Conservation (phyloP, 495 filamentous ascomycete genomes). For the Neurospora cerealis region DNA sequence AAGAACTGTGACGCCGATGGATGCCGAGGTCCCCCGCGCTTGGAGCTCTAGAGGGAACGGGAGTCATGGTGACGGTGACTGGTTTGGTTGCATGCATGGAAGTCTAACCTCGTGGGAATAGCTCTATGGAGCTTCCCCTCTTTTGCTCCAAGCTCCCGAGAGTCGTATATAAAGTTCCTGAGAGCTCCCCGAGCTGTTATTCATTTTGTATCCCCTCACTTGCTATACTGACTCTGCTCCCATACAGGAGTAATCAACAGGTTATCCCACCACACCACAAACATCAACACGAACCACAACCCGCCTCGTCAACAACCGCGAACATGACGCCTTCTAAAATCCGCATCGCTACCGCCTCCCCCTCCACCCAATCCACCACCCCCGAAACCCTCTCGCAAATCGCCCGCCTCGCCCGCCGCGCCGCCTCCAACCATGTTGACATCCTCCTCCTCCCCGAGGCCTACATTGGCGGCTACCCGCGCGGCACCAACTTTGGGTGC, state of each 20-base stretch:
- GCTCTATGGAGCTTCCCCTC: background rate
- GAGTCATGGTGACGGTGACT: background rate
- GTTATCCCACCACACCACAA: background rate
- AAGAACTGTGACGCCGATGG: background rate
- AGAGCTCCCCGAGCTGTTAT: background rate
- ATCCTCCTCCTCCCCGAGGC: slow-evolving; percentile 89
- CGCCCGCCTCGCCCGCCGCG: slow-evolving; percentile 40
- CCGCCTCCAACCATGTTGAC: slow-evolving; percentile 47
- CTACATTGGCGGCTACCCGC: slow-evolving; percentile 86
- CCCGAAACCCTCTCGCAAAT: slow-evolving; percentile 57
- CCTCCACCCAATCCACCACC: slow-evolving; percentile 57
- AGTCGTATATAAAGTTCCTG: background rate
- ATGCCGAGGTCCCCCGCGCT: background rate
- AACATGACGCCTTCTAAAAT: slow-evolving; percentile 28
- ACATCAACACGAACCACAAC: background rate
- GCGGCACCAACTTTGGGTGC: slow-evolving; percentile 69
- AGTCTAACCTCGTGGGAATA: background rate
- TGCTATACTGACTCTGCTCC: background rate
- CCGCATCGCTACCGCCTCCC: slow-evolving; percentile 68
- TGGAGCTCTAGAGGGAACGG: background rate
- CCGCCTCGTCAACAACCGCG: background rate
- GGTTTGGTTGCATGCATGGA: background rate
- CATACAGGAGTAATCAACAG: background rate
- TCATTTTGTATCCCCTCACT: background rate
- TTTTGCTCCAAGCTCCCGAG: background rate